Percentiles rank a stretch among this genome's conserved stretches.
These are phyloP conservation scores for Posidonia oceanica DNA, from an alignment of 116 monocot species.

Conservation along the genomic window DNA sequence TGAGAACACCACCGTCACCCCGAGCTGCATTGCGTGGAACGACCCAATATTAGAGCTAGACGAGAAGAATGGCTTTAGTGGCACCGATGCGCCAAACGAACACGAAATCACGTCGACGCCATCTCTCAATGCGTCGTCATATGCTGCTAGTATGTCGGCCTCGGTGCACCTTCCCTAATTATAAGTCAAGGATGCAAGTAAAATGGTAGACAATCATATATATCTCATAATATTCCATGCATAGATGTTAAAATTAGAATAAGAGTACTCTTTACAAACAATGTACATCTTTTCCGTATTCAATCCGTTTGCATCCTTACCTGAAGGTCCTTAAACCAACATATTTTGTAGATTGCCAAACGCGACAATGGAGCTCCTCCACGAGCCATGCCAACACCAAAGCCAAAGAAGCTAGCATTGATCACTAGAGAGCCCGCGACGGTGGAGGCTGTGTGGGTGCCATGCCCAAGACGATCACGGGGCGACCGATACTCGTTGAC, in stretches of 20 bases:
- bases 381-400: conserved; percentile 26
- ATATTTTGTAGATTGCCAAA: conserved; percentile 54
- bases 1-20: conserved; percentile 39
- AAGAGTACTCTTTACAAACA: no score
- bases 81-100: conserved; percentile 41
- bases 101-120: conserved; percentile 47
- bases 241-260: no score
- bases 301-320: neutral
- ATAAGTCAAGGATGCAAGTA: neutral
- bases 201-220: no score
- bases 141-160: conserved; percentile 50
- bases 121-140: conserved; percentile 45
- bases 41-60: conserved; percentile 40
- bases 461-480: conserved; percentile 44
- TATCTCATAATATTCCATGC: no score
- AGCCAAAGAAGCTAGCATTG: conserved; percentile 23
- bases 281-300: no score
- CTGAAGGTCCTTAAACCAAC: conserved; percentile 34
- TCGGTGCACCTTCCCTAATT: conserved; percentile 27
- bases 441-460: conserved; percentile 51
- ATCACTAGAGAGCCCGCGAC: conserved; percentile 16
- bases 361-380: conserved; percentile 39
- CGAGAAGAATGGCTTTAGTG: conserved; percentile 30
- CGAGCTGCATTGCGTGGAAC: conserved; percentile 42
- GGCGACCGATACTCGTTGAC: conserved; percentile 40